phyloP scores from a whole-genome alignment of 192 early-diverging fungal genomes.

The Kappamyces sp. region DNA sequence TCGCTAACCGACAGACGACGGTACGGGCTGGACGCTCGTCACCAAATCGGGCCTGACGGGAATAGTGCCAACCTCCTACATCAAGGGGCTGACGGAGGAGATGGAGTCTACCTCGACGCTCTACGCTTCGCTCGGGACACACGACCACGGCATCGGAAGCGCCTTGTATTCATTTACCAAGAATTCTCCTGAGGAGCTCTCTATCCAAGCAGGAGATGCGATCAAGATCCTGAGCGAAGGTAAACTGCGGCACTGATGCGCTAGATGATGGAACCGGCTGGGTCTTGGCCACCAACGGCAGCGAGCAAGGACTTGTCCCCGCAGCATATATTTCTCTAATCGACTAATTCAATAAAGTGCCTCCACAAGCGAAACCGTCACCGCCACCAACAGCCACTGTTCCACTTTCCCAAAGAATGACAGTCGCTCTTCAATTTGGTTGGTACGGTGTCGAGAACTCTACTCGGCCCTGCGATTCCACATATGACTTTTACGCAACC shows the following conservation, averaged over 20 bases:
- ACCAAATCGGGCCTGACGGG: neutral
- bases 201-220: constrained; percentile 7
- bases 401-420: no score
- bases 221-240: constrained; percentile 6
- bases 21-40: constrained; percentile 19
- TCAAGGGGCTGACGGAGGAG: neutral
- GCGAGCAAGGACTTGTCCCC: constrained; percentile 13
- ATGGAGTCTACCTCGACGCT: neutral
- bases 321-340: neutral
- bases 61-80: constrained; percentile 16
- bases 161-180: constrained; percentile 10
- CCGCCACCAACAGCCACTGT: no score
- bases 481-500: neutral
- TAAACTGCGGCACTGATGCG: no score
- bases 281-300: constrained; percentile 3
- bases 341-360: no score
- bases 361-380: no score
- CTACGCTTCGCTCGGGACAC: constrained; percentile 5
- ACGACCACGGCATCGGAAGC: constrained; percentile 1
- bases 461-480: neutral
- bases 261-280: constrained; percentile 21
- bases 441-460: neutral
- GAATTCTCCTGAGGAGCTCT: constrained; percentile 8
- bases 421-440: neutral
- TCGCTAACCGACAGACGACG: constrained; percentile 15